Base-by-base conservation (phyloP, 2,329 filamentous ascomycete genomes). In the Phoma sp. region DNA sequence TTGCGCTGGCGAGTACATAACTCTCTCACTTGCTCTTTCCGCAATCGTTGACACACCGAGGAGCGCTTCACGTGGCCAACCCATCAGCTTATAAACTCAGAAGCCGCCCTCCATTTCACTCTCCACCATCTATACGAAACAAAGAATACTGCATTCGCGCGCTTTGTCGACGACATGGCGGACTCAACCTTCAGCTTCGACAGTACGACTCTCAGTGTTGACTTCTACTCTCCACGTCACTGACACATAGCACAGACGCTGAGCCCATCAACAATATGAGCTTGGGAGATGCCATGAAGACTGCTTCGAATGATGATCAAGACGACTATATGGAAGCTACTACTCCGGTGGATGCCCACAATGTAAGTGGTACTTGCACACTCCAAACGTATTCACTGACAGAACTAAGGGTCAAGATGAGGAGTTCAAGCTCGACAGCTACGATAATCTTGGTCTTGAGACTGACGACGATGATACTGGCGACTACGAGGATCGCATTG, bases 401-500 rank as follows among this genome's bases (percentile, higher is more conserved):
- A 32, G 19, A 2, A 2, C 12, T 6, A 24, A 66, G 60, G 43
- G 47, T 6, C 47, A 63, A 0, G 56, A 63, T 7, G 61, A 64
- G 9, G 60, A 60, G 22, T 61, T 63, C 57, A 54, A 51, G 40
- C 64, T 70, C 17, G 60, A 68, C 31, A 58, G 51, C 41, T 63
- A 46, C 38, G 43, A 40, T 19, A 38, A 54, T 31, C 41, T 55
- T 32, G 48, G 57, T 3, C 37, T 51, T 2, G 46, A 61, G 2
- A 29, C 39, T 1, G 55, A 60, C n/a, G 40, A 27, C n/a, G 38
- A 58, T 9, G 60, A 60, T 9, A 37, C 46, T 3, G 52, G 52
- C 33, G 53, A 58, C 37, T 44, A 61, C 12, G 49, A 51, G 8
- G 56, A 41, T 6, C 31, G 31, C 10, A 22, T 32, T 24, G n/a